Evolutionary conservation across 73 alveolate species (phyloP), one percentile per base, ranked within the genome.

Genomic region (Chromera velia): DNA sequence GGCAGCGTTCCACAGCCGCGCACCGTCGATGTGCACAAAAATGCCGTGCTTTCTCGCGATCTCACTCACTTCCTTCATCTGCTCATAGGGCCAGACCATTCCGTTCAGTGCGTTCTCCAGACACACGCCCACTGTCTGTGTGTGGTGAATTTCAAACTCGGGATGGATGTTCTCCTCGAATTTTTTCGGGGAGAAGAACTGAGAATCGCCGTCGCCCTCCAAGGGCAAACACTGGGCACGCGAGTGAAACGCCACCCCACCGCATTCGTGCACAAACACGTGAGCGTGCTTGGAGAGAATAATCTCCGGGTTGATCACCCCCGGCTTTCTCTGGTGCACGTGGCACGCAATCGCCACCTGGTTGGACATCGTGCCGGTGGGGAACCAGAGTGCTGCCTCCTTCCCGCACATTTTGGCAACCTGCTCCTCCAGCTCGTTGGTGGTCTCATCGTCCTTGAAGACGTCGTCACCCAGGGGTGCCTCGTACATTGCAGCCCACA

Each of bases 1-100:
- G 28, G 88, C 89, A 24, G 95, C 95, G 72, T 89, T 89, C 68
- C 87, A 74, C 24, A 83, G 63, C 72, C 95, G 81, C 28, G 95
- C 91, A 27, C 93, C 95, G 68, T 89, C 95, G 34, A 89, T 45
- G 55, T 89, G 95, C 74, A 83, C 62, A 9, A 40, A 65, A 18
- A 89, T n/a, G 27, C 74, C 55, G 34, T 76, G 76, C 74, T 81
- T 46, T 4, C 34, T 34, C 1, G 85, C 76, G 24, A 89, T 46
- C 47, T 32, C 68, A 32, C 66, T 75, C n/a, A 82, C 88, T 31
- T 78, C 68, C 73, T 66, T 33, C 26, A 78, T 66, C 62, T 80
- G 70, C 10, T 76, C 80, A 0, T 73, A 73, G 55, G 34, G 72
- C 22, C 95, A 93, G 18, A 69, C 76, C 34, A 76, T 33, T 0